Base-by-base conservation (phyloP, 78 protist genomes). In the Guillardia theta region DNA sequence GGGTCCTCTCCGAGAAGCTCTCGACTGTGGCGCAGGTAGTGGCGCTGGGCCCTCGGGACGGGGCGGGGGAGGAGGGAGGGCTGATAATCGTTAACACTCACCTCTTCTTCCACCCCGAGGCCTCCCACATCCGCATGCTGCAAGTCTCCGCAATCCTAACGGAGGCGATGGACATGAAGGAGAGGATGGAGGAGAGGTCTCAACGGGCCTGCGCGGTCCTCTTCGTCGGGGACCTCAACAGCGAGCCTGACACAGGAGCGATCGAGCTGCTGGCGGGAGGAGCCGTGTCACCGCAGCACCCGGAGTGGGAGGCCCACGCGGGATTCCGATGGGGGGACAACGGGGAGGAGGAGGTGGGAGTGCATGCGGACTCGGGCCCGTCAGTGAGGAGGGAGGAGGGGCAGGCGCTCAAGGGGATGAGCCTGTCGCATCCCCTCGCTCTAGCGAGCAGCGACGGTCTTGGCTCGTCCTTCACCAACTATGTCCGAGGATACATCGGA, bases 61-160 rank as follows among this genome's bases (percentile, higher is more conserved):
- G 53, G 53, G 53, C 47, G 90, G 90, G 15, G 50, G 48, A 18
- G 90, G 90, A 37, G 83, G 83, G 83, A 15, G 83, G 83, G 9
- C 48, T 43, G 45, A 50, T 43, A 4, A 50, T 78, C 15, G 90
- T 37, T 4, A 78, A 78, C 90, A 78, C 90, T 30, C 90, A 78
- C 50, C 90, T 78, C 44, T 78, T 78, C 48, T 78, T n/a, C 90
- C 90, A 78, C 90, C 90, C 90, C 50, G 90, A 50, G 24, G 90
- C 90, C 33, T 18, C 90, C 53, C 90, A 78, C 90, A 43, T 78
- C 33, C 90, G 90, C 43, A 78, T 78, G 90, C 90, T 78, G 19
- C 90, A n/a, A 27, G 50, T 43, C 43, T 22, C 33, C 6, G 83
- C 83, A 15, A 12, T 78, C 37, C 41, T 36, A 0, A 50, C 50